A percentile compares a stretch with the other conserved stretches of the same genome.
phyloP scores from a whole-genome alignment of 2,329 filamentous ascomycete species.

The Colletotrichum coccodes region DNA sequence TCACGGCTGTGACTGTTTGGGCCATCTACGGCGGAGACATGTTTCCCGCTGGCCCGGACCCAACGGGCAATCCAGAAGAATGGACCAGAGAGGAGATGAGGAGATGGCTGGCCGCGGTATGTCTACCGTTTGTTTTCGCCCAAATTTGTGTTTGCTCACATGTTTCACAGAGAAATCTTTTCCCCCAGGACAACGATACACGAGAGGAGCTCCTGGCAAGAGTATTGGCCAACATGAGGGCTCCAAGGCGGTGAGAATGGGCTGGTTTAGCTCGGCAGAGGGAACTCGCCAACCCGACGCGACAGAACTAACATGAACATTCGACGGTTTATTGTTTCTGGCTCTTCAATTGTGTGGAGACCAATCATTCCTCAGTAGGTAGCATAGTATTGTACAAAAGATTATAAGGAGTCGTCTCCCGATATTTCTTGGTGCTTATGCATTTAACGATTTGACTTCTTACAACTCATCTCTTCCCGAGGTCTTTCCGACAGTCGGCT shows the following conservation, averaged over 20 bases:
- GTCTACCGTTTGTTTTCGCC: conserved; percentile 39
- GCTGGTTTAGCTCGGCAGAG: not conserved
- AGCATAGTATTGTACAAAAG: not conserved
- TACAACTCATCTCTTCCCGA: conserved; percentile 80
- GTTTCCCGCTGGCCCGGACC: conserved; percentile 80
- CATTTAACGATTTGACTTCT: conserved; percentile 28
- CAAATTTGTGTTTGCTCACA: conserved; percentile 29
- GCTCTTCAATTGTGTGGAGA: not conserved
- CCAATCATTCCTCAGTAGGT: not conserved
- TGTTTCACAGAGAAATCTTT: conserved; percentile 54
- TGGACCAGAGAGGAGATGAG: conserved; percentile 87
- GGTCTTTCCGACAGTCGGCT: conserved; percentile 70
- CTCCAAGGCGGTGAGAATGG: conserved; percentile 39
- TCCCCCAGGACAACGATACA: conserved; percentile 54
- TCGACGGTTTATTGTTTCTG: not conserved
- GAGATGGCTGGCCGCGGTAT: conserved; percentile 83
- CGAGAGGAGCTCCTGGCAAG: conserved; percentile 58
- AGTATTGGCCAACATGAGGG: conserved; percentile 58
- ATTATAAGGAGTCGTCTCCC: not conserved
- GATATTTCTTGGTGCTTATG: not conserved
- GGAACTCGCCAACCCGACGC: not conserved
- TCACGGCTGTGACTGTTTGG: conserved; percentile 85
- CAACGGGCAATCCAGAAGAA: conserved; percentile 74
- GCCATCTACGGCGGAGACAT: conserved; percentile 87
- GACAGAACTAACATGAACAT: not conserved